Evolutionary conservation across 225 moss, liverwort and hornwort genomes (phyloP), one percentile per base, ranked within the genome.

Genomic region (Polytrichum formosum): DNA sequence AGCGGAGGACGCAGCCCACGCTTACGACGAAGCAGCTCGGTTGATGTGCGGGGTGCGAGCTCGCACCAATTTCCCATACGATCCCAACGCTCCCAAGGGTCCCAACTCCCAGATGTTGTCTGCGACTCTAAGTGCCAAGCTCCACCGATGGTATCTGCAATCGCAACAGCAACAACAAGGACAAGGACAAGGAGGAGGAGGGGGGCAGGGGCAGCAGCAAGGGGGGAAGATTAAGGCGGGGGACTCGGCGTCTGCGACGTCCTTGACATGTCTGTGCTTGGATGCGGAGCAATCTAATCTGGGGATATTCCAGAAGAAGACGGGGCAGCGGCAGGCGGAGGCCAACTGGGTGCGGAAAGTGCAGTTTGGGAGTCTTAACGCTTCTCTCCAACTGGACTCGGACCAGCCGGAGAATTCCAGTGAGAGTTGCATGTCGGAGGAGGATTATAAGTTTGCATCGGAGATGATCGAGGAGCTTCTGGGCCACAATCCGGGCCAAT

Each of bases 91-190:
- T 69, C 79, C 84, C 13, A 77, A 80, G 66, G 79, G 82, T 1
- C 81, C 82, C 22, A 78, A 71, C 79, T 84, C 88, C 29, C 88
- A 88, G 68, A 84, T 88, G 73, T 66, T 88, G 20, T 82, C 82
- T 22, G 88, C 88, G 1, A 88, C 88, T 1, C 74, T 88, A 1
- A 88, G 79, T 46, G 84, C 84, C 22, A 88, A 88, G 77, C 84
- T 88, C 59, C 88, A 88, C 69, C 88, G 88, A 8, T 88, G 88
- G 88, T 88, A 88, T 63, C 69, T 84, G 26, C 84, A 82, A 64
- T 88, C 88, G 20, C 81, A 81, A 56, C 87, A 84, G 54, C 80
- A 83, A 7, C 74, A 66, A 2, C 55, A 69, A 68, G 56, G 60
- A 13, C 13, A 16, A 46, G 46, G 37, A 31, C 31, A 7, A 7